Conservation (phyloP, 495 filamentous ascomycete species). For the Ramalina intermedia region DNA sequence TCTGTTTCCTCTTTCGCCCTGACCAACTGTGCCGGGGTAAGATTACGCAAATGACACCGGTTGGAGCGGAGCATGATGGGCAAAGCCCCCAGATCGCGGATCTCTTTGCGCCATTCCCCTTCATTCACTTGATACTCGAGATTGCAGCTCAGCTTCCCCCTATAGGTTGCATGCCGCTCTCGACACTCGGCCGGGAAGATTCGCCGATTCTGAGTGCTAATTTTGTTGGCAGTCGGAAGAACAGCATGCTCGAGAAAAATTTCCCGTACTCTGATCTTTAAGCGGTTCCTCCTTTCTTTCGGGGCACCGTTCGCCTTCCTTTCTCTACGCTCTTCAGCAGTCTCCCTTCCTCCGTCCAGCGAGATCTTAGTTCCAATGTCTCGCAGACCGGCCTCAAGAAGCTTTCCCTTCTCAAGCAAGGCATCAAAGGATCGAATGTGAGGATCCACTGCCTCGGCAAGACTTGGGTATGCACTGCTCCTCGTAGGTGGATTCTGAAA, state of each 20-base stretch:
- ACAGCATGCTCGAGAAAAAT: slow-evolving; percentile 63
- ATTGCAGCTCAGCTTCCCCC: slow-evolving; percentile 66
- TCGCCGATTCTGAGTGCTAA: slow-evolving; percentile 56
- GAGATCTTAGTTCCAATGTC: slow-evolving; percentile 86
- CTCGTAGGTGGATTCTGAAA: slow-evolving; percentile 81
- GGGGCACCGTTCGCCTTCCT: slow-evolving; percentile 30
- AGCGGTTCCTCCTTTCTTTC: slow-evolving; percentile 46
- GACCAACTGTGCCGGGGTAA: slow-evolving; percentile 68
- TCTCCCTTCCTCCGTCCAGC: slow-evolving; percentile 56
- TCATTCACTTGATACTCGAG: slow-evolving; percentile 76
- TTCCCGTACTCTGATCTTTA: slow-evolving; percentile 60
- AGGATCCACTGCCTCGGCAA: slow-evolving; percentile 68
- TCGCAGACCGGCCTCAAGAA: slow-evolving; percentile 60
- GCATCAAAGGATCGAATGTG: slow-evolving; percentile 95
- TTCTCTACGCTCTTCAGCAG: slow-evolving; percentile 25
- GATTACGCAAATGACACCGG: slow-evolving; percentile 74
- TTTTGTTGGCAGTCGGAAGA: slow-evolving; percentile 67
- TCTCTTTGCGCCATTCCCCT: slow-evolving; percentile 62
- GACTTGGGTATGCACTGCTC: slow-evolving; percentile 71
- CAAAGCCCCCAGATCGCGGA: slow-evolving; percentile 72
- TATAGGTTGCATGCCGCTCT: slow-evolving; percentile 84
- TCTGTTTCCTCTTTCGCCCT: slow-evolving; percentile 82
- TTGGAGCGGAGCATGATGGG: slow-evolving; percentile 91
- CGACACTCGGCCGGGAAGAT: slow-evolving; percentile 87
- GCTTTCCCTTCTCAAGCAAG: slow-evolving; percentile 54